Percentiles rank a stretch among this genome's conserved stretches.
These are phyloP conservation scores for Flaveria floridana DNA, from an alignment of 140 eudicot genomes.

Conservation along the genomic window DNA sequence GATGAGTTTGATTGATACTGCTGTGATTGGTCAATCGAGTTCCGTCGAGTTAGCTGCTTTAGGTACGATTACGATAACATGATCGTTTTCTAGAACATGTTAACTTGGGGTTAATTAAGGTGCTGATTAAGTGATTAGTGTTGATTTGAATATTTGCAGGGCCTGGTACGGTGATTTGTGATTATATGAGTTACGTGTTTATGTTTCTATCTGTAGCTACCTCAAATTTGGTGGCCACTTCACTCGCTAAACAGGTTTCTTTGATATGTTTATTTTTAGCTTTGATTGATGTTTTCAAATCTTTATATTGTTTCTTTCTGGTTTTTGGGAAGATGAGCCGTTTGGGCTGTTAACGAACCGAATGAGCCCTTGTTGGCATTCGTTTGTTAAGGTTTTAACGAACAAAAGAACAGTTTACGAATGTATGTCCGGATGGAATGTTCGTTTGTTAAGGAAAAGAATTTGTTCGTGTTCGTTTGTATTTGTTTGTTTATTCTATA, in stretches of 20 bases:
- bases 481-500: no score
- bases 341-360: background rate
- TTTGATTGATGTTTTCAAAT: constrained; percentile 1
- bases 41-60: constrained; percentile 92
- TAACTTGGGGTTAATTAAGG: background rate
- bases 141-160: constrained; percentile 50
- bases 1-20: constrained; percentile 95
- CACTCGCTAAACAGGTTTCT: constrained; percentile 81
- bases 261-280: constrained; percentile 12
- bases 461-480: no score
- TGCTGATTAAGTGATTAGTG: constrained; percentile 20
- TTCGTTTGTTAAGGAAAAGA: no score
- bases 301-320: constrained; percentile 19
- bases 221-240: constrained; percentile 93
- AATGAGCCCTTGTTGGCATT: no score
- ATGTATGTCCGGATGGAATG: no score
- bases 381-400: no score
- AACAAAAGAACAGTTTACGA: no score
- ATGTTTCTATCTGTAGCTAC: constrained; percentile 98
- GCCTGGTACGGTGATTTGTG: constrained; percentile 91
- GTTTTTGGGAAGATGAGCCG: background rate
- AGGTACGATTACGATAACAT: constrained; percentile 33
- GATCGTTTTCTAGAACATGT: background rate
- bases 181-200: constrained; percentile 72
- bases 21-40: constrained; percentile 88